Evolutionary conservation across 305 asterid genomes (phyloP).

Genomic region (Ajuga reptans): DNA sequence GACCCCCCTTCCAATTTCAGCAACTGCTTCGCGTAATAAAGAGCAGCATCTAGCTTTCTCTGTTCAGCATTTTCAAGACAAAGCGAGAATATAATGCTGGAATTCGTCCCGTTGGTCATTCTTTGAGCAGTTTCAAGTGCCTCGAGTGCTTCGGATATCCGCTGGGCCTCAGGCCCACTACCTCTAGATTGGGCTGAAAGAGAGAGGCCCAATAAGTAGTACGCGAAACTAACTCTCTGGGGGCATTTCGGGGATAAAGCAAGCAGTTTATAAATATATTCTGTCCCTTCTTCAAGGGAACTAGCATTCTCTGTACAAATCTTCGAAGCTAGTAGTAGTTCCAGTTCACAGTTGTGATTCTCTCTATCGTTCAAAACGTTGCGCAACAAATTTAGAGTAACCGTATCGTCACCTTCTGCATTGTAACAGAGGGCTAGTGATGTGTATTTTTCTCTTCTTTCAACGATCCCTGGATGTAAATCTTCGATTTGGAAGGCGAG

Average conservation of each 20-base stretch:
- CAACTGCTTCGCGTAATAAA: slow-evolving; percentile 59
- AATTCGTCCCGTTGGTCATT: slow-evolving; percentile 36
- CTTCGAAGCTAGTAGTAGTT: slow-evolving; percentile 65
- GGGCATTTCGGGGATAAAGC: slow-evolving; percentile 33
- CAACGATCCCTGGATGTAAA: slow-evolving; percentile 54
- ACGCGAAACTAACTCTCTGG: slow-evolving; percentile 40
- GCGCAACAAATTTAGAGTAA: slow-evolving; percentile 59
- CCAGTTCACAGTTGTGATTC: slow-evolving; percentile 34
- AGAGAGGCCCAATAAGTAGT: slow-evolving; percentile 50
- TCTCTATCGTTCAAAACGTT: slow-evolving; percentile 59
- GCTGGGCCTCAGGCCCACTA: slow-evolving; percentile 45
- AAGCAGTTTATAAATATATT: slow-evolving; percentile 36
- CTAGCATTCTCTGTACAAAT: slow-evolving; percentile 46
- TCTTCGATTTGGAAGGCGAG: slow-evolving; percentile 71
- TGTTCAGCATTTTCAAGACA: slow-evolving; percentile 83
- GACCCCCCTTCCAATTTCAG: slow-evolving; percentile 64
- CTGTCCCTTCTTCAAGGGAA: slow-evolving; percentile 53
- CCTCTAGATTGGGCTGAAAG: slow-evolving; percentile 58
- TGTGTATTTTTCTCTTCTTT: slow-evolving; percentile 42
- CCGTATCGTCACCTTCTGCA: slow-evolving; percentile 53
- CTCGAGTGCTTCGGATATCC: slow-evolving; percentile 57
- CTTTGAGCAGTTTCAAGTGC: slow-evolving; percentile 56
- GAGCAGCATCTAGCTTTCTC: slow-evolving; percentile 71
- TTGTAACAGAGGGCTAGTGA: slow-evolving; percentile 63
- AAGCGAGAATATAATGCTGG: slow-evolving; percentile 45